Evolutionary conservation across 2,329 filamentous ascomycete genomes (phyloP).

Genomic region (Colletotrichum echinochloae): DNA sequence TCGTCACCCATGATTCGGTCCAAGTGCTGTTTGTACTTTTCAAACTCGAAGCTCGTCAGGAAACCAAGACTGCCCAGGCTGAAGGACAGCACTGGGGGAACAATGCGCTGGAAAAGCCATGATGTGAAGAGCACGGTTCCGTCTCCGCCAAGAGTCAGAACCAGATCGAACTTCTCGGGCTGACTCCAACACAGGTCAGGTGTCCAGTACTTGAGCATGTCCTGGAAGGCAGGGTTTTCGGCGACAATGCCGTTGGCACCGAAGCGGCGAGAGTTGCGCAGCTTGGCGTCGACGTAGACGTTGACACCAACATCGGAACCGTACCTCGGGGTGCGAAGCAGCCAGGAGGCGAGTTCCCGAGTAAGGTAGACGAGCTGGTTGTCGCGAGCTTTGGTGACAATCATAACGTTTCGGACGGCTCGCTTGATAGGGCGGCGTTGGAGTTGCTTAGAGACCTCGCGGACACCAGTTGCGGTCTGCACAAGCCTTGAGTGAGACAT

Average conservation of each 20-base stretch:
- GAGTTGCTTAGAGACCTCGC: constrained; percentile 95
- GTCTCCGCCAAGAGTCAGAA: constrained; percentile 87
- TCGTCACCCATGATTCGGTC: constrained; percentile 91
- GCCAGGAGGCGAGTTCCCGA: constrained; percentile 86
- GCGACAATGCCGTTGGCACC: constrained; percentile 78
- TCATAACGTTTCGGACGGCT: constrained; percentile 95
- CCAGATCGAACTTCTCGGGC: constrained; percentile 95
- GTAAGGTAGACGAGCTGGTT: constrained; percentile 93
- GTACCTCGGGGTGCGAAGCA: constrained; percentile 89
- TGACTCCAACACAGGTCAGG: constrained; percentile 94
- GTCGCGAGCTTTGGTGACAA: constrained; percentile 97
- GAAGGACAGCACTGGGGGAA: constrained; percentile 87
- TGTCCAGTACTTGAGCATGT: constrained; percentile 95
- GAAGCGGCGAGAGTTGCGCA: constrained; percentile 89
- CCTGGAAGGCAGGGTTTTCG: constrained; percentile 79
- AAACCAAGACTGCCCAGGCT: constrained; percentile 89
- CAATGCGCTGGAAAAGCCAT: constrained; percentile 91
- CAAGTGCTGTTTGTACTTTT: constrained; percentile 87
- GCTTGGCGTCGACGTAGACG: constrained; percentile 97
- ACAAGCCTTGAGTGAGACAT: constrained; percentile 95
- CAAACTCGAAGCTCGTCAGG: constrained; percentile 88
- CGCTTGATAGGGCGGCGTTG: constrained; percentile 92
- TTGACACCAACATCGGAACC: constrained; percentile 91
- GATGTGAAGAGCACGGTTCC: constrained; percentile 90
- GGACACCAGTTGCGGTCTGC: constrained; percentile 93